phyloP scores from a whole-genome alignment of 768 basidiomycete species.

The Cystobasidium tubakii region DNA sequence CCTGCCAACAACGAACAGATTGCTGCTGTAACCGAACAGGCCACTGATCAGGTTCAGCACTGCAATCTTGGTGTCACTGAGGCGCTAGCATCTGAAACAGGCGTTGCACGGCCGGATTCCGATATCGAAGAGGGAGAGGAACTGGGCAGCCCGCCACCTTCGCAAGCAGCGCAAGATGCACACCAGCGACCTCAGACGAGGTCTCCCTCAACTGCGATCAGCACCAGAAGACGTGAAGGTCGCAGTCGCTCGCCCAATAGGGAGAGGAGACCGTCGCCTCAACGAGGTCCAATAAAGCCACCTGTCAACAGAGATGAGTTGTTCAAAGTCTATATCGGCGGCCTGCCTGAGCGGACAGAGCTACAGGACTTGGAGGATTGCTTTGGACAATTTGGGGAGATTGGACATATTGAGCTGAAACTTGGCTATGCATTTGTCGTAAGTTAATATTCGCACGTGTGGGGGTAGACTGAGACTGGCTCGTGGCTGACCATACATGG shows the following conservation, averaged over 20 bases:
- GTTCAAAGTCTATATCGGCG: constrained; percentile 45
- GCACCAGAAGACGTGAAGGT: background rate
- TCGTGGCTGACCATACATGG: no score
- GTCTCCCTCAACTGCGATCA: background rate
- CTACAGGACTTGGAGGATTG: constrained; percentile 44
- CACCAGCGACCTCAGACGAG: no score
- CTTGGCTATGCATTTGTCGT: constrained; percentile 46
- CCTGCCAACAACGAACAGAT: background rate
- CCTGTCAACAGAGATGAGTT: background rate
- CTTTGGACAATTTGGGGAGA: constrained; percentile 45
- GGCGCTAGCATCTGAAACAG: background rate
- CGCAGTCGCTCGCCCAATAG: background rate
- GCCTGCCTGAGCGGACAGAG: constrained; percentile 43
- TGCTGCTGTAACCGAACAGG: background rate
- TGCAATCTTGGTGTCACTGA: background rate
- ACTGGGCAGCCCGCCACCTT: background rate
- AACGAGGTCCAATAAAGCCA: background rate
- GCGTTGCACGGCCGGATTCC: background rate
- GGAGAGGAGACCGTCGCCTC: background rate
- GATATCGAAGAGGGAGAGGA: constrained; percentile 9
- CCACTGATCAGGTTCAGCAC: background rate
- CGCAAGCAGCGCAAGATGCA: background rate
- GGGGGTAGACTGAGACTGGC: no score
- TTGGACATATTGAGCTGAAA: constrained; percentile 39
- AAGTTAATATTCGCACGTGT: no score